Base-by-base conservation (phyloP, 2,329 filamentous ascomycete species). In the Cladosporium sphaerospermum region DNA sequence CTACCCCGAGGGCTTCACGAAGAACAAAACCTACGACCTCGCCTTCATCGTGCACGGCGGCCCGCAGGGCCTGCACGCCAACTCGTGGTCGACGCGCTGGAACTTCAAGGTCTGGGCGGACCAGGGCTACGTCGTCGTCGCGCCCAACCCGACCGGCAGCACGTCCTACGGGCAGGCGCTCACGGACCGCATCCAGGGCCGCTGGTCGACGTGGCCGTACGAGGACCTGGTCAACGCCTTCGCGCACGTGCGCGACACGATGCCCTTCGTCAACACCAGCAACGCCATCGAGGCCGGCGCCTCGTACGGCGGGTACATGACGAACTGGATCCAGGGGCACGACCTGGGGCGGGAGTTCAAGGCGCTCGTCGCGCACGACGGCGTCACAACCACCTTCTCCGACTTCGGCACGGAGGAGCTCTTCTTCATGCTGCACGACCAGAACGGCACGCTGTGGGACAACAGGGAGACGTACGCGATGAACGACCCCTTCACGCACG, bases 341-440 rank as follows among this genome's bases (percentile, higher is more conserved):
- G 79, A 83, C 1, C 78, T 96, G 0, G 90, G 89, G n/a, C 83
- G 88, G 18, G 83, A 85, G 60, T 95, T 96, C 79, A 89, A 88
- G 69, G 88, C 89, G 0, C 78, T 96, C 6, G 89, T 95, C n/a
- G 91, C 85, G 61, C 48, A 51, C 48, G 48, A 51, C 32, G 90
- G 90, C 45, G 85, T 91, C 54, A 69, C 73, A 7, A 62, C 59
- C 11, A 60, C 61, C 11, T 61, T 62, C 45, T 60, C 60, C 72
- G 76, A 64, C 68, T 79, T 58, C 44, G 69, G 72, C 13, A 62
- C 61, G 9, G 77, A 79, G 48, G 77, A 79, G 61, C 69, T 76
- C 34, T 79, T 77, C 60, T 78, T 78, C 65, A 73, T 72, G 3
- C 63, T 75, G 13, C 74, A 76, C 57, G 76, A 79, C 51, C 63